These are phyloP conservation scores for Cryphonectria carpinicola DNA, from an alignment of 2,329 filamentous ascomycete genomes.

Conservation along the genomic window DNA sequence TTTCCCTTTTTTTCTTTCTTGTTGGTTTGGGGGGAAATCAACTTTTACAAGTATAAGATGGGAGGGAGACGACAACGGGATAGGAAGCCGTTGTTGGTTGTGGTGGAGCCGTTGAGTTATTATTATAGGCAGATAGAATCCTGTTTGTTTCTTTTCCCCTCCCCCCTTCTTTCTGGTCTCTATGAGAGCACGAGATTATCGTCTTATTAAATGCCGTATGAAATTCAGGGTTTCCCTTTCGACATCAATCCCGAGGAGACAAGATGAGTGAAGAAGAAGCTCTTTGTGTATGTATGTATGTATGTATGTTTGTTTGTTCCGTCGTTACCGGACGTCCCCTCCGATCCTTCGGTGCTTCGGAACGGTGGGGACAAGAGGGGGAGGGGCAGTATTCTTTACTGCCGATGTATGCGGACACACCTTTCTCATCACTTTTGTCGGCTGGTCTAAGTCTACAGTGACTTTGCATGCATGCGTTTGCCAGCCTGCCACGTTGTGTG, in stretches of 20 bases:
- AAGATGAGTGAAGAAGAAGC: background rate
- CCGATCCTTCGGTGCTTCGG: background rate
- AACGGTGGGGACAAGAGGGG: background rate
- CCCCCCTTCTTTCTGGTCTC: background rate
- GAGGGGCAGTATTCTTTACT: background rate
- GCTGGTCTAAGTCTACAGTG: background rate
- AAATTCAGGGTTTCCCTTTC: background rate
- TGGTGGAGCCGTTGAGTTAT: no score
- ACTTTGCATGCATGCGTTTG: background rate
- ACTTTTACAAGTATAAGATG: no score
- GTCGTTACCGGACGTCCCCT: background rate
- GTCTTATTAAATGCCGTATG: background rate
- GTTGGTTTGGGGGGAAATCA: no score
- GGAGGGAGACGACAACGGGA: background rate
- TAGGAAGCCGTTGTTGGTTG: no score
- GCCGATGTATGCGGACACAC: background rate
- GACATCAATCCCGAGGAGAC: background rate
- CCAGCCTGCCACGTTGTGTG: no score
- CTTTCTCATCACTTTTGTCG: background rate
- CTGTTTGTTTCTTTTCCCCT: background rate
- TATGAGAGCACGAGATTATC: background rate
- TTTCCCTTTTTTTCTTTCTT: no score
- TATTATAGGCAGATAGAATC: no score
- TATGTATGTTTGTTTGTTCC: background rate
- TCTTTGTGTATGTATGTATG: background rate